Conservation (phyloP, 116 monocot species). For the Cymodocea nodosa region DNA sequence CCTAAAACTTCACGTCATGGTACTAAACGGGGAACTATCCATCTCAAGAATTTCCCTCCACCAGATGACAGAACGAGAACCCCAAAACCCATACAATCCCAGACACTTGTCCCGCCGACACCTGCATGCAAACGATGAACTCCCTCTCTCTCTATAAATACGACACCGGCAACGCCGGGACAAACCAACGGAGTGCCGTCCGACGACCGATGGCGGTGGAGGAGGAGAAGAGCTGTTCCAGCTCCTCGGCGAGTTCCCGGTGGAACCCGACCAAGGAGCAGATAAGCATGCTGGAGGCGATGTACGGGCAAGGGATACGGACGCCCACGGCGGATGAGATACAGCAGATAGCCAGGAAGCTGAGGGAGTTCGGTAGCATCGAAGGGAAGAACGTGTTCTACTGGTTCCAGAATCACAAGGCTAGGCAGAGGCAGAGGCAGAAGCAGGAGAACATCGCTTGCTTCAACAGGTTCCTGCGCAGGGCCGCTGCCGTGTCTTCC, state of each 20-base stretch:
- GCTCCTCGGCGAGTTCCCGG: constrained; percentile 15
- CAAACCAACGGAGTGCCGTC: no score
- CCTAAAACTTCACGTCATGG: constrained; percentile 4
- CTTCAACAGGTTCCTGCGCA: constrained; percentile 27
- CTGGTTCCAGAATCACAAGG: constrained; percentile 98
- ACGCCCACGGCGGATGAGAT: constrained; percentile 82
- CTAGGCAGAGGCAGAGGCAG: constrained; percentile 60
- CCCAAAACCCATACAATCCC: not conserved
- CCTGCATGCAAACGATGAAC: constrained; percentile 1
- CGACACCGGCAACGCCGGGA: not conserved
- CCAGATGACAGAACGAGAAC: not conserved
- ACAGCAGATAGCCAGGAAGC: constrained; percentile 58
- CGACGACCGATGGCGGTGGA: not conserved
- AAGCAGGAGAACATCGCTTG: constrained; percentile 42
- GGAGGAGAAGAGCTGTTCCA: constrained; percentile 6
- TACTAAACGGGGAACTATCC: not conserved
- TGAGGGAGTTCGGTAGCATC: constrained; percentile 50
- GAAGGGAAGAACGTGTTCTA: constrained; percentile 96
- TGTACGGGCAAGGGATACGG: constrained; percentile 60
- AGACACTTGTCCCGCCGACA: not conserved
- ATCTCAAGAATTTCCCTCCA: not conserved
- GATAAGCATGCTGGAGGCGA: constrained; percentile 49
- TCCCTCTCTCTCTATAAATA: not conserved
- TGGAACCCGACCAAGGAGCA: constrained; percentile 91
- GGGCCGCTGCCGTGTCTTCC: not conserved